phyloP scores from a whole-genome alignment of 306 rosid species.

The Adenanthera pavonina region DNA sequence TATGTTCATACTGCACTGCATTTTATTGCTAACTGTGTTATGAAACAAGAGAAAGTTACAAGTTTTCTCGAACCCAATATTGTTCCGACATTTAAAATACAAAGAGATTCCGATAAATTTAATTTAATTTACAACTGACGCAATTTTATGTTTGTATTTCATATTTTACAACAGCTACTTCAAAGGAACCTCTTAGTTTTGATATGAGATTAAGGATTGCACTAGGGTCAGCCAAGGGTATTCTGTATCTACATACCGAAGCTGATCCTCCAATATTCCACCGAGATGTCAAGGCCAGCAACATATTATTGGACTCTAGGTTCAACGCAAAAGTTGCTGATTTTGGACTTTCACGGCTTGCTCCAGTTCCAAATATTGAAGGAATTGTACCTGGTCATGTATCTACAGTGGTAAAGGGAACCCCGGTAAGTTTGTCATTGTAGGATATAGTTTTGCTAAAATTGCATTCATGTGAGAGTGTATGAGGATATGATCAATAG shows the following conservation, averaged over 20 bases:
- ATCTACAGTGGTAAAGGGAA: constrained; percentile 96
- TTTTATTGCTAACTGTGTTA: constrained; percentile 20
- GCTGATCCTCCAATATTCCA: constrained; percentile 99
- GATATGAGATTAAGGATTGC: constrained; percentile 78
- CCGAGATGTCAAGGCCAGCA: constrained; percentile 94
- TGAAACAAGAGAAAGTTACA: not conserved
- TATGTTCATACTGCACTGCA: not conserved
- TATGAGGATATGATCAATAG: not conserved
- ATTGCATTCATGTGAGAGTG: not conserved
- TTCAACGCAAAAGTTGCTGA: constrained; percentile 83
- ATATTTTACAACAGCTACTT: constrained; percentile 52
- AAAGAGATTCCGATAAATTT: not conserved
- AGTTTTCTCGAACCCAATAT: constrained; percentile 19
- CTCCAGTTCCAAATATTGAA: constrained; percentile 84
- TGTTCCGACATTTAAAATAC: not conserved
- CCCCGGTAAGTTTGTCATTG: constrained; percentile 69
- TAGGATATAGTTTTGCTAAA: constrained; percentile 17
- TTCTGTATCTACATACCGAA: constrained; percentile 87
- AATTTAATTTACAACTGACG: not conserved
- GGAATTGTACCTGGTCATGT: constrained; percentile 77
- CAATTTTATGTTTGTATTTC: constrained; percentile 20
- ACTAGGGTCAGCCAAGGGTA: constrained; percentile 86
- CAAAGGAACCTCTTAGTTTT: constrained; percentile 69
- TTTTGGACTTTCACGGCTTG: constrained; percentile 98
- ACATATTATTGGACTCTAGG: constrained; percentile 83